phyloP scores from a whole-genome alignment of 2,329 filamentous ascomycete species.

The Colletotrichum sp. region DNA sequence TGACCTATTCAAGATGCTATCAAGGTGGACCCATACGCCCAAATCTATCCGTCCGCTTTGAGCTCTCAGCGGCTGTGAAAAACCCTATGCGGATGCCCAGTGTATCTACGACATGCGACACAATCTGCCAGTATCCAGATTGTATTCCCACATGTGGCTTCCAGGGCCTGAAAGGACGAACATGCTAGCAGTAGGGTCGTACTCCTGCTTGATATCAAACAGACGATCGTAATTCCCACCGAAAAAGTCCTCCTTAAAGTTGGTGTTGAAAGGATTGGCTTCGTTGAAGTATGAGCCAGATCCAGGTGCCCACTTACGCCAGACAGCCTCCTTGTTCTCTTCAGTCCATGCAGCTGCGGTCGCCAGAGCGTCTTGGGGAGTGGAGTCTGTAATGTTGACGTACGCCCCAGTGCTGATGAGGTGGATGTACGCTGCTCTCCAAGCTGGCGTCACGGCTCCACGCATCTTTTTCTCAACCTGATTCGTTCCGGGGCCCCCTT shows the following conservation, averaged over 20 bases:
- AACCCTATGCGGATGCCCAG: rapidly evolving
- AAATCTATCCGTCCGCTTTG: not conserved
- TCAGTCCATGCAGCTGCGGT: not conserved
- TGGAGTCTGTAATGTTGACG: not conserved
- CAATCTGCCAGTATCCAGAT: not conserved
- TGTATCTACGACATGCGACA: not conserved
- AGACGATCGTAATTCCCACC: slow-evolving; percentile 30
- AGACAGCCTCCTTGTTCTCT: slow-evolving; percentile 2
- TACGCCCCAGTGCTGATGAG: not conserved
- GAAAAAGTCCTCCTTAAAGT: slow-evolving; percentile 32
- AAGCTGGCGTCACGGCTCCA: slow-evolving; percentile 7
- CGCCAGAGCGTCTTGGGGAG: not conserved
- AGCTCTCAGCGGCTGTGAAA: not conserved
- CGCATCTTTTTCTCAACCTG: not conserved
- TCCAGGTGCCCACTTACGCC: slow-evolving; percentile 16
- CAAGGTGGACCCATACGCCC: not conserved
- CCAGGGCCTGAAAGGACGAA: slow-evolving; percentile 17
- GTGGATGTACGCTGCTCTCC: slow-evolving; percentile 10
- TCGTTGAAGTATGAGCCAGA: slow-evolving; percentile 41
- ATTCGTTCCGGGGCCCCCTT: not conserved
- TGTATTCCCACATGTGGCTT: slow-evolving; percentile 19
- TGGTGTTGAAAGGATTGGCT: slow-evolving; percentile 36
- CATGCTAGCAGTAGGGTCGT: slow-evolving; percentile 29
- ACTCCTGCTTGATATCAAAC: slow-evolving; percentile 30
- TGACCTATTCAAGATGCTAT: not conserved